Percentiles rank a stretch among this genome's conserved stretches.
phyloP scores from a whole-genome alignment of 495 filamentous ascomycete genomes.

The Trichoderma gamsii region DNA sequence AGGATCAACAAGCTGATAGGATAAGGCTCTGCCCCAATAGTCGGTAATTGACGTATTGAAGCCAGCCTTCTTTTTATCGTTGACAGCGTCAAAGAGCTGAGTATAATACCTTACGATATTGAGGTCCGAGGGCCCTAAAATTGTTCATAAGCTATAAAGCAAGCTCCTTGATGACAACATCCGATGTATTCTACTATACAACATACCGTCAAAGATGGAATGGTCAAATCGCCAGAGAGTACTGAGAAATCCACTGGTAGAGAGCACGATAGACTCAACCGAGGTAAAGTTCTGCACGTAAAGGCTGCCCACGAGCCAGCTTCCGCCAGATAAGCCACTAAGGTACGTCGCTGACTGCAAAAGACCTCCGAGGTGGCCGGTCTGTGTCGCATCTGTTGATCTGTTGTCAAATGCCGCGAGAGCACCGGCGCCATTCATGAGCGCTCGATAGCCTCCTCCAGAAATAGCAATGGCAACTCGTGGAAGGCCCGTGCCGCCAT shows the following conservation, averaged over 20 bases:
- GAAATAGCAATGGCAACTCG: slow-evolving; percentile 60
- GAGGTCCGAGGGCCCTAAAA: background rate
- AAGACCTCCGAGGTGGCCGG: slow-evolving; percentile 75
- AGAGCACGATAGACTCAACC: slow-evolving; percentile 35
- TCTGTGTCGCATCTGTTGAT: slow-evolving; percentile 51
- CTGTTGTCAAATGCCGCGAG: slow-evolving; percentile 79
- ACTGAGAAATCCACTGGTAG: background rate
- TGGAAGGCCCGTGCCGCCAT: slow-evolving; percentile 48
- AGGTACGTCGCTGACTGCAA: slow-evolving; percentile 82
- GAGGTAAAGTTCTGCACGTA: slow-evolving; percentile 87
- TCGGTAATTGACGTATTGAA: slow-evolving; percentile 78
- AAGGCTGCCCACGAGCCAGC: slow-evolving; percentile 84
- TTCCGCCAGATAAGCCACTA: slow-evolving; percentile 79
- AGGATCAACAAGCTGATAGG: slow-evolving; percentile 77
- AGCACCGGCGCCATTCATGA: slow-evolving; percentile 82
- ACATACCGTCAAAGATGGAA: slow-evolving; percentile 52
- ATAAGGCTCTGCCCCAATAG: slow-evolving; percentile 76
- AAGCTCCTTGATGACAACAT: background rate
- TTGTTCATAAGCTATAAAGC: background rate
- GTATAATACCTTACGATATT: background rate
- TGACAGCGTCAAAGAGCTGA: slow-evolving; percentile 44
- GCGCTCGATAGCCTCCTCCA: slow-evolving; percentile 75
- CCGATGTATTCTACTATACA: background rate
- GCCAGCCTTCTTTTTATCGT: slow-evolving; percentile 60
- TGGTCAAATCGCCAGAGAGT: slow-evolving; percentile 72